A percentile compares a stretch with the other conserved stretches of the same genome.
These are phyloP conservation scores for Globisporangium nunn DNA, from an alignment of 352 stramenopile genomes.

Conservation along the genomic window DNA sequence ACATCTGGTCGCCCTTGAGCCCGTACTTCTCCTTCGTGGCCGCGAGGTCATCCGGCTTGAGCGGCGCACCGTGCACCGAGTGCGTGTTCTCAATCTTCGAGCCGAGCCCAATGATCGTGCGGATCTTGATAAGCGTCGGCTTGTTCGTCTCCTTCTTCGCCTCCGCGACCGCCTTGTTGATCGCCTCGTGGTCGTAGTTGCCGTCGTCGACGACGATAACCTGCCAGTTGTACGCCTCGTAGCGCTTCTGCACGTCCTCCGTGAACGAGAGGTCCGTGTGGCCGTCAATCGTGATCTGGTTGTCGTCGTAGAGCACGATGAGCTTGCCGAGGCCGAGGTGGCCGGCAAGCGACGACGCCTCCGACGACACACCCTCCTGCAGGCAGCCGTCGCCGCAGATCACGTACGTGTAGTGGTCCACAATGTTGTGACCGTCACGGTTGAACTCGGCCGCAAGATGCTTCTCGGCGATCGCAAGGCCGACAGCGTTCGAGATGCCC, in stretches of 20 bases:
- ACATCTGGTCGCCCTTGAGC: slow-evolving; percentile 89
- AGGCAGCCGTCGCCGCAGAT: slow-evolving; percentile 99
- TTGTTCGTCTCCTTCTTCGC: slow-evolving; percentile 94
- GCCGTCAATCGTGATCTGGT: slow-evolving; percentile 99
- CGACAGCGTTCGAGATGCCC: slow-evolving; percentile 98
- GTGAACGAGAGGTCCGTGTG: slow-evolving; percentile 95
- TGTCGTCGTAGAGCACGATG: slow-evolving; percentile 99
- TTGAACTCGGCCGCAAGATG: slow-evolving; percentile 98
- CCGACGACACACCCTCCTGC: slow-evolving; percentile 96
- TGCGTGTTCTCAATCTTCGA: slow-evolving; percentile 91
- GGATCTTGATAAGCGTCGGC: slow-evolving; percentile 98
- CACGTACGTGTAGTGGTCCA: slow-evolving; percentile 98
- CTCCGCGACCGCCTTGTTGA: slow-evolving; percentile 90
- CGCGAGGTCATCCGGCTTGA: slow-evolving; percentile 93
- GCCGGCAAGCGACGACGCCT: slow-evolving; percentile 94
- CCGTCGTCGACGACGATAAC: slow-evolving; percentile 93
- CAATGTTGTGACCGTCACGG: slow-evolving; percentile 89
- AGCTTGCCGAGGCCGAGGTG: slow-evolving; percentile 97
- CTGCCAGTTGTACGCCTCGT: slow-evolving; percentile 98
- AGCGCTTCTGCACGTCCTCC: slow-evolving; percentile 96
- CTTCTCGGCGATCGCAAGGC: slow-evolving; percentile 95
- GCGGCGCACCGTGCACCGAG: slow-evolving; percentile 93
- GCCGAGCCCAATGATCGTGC: slow-evolving; percentile 95
- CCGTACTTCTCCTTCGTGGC: slow-evolving; percentile 90
- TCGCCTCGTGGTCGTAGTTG: slow-evolving; percentile 89